Base-by-base conservation (phyloP, 306 rosid genomes). In the Vicia sativa region DNA sequence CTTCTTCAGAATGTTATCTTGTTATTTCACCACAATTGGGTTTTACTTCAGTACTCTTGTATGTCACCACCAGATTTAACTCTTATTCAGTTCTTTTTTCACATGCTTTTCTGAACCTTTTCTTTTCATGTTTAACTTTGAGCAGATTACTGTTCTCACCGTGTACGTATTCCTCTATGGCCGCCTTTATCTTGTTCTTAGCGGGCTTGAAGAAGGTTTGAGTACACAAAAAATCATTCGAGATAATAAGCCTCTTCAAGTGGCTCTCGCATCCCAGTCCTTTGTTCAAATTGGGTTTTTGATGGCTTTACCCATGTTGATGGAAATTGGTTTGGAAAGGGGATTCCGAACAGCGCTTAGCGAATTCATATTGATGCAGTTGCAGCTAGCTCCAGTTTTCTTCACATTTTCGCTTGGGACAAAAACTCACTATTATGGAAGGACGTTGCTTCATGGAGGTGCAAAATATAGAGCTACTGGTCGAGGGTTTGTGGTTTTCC, bases 361-460 rank as follows among this genome's bases (percentile, higher is more conserved):
- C 71, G 98, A 93, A 61, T 93, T 93, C 71, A 55, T 93, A 71
- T 86, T 93, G 70, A 93, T 93, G 97, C 97, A 93, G 80, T 68
- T 93, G 82, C 98, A 93, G 79, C 72, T 93, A 28, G 98, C 98
- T 54, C 98, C 98, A 0, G 98, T 93, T 43, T 93, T 93, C 80
- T 93, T 93, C 78, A 93, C 98, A 31, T 90, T 93, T 74, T 93
- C 98, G 6, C 97, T 93, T 26, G 97, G 97, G 65, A 93, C 98
- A 14, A 93, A 90, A 74, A 93, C 98, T 35, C 98, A 93, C 82
- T 93, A 93, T 81, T 93, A 74, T 56, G 98, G 98, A 64, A 89
- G 98, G 82, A 93, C 98, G 25, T 83, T 93, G 75, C 98, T 93
- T 75, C 97, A 90, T 71, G 97, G 98, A 59, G 98, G 98, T 60